Evolutionary conservation across 2,329 filamentous ascomycete genomes (phyloP).

Genomic region (Kalmusia sp.): DNA sequence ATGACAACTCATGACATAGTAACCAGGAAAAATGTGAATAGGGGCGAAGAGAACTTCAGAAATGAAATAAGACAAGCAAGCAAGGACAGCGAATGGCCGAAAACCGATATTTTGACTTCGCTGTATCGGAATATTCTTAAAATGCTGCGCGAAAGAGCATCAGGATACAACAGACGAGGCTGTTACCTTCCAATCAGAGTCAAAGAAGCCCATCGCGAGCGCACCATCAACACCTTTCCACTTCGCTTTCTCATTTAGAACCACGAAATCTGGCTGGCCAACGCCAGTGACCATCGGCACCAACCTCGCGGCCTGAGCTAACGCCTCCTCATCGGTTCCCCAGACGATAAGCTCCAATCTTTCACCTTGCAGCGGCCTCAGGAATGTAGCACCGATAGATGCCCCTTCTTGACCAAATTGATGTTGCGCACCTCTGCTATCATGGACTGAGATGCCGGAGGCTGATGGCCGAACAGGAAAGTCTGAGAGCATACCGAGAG

Average conservation of each 20-base stretch:
- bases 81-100: too few species aligned
- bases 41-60: too few species aligned
- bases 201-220: constrained; percentile 63
- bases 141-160: neutral
- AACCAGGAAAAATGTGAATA: too few species aligned
- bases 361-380: constrained; percentile 56
- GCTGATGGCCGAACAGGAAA: constrained; percentile 41
- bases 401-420: constrained; percentile 37
- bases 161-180: constrained; percentile 52
- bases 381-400: constrained; percentile 58
- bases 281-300: constrained; percentile 63
- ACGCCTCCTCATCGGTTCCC: constrained; percentile 57
- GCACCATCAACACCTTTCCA: constrained; percentile 61
- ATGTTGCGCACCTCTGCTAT: constrained; percentile 26
- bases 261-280: constrained; percentile 65
- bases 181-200: constrained; percentile 60
- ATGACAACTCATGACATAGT: too few species aligned
- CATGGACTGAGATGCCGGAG: constrained; percentile 26
- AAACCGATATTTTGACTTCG: too few species aligned
- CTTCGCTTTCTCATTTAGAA: constrained; percentile 54
- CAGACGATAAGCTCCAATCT: constrained; percentile 64
- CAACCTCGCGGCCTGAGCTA: constrained; percentile 59
- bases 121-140: too few species aligned
- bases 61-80: too few species aligned
- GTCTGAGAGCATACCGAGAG: constrained; percentile 19